Evolutionary conservation across 129 eudicot genomes (phyloP), one percentile per base, ranked within the genome.

Genomic region (Gnaphalium uliginosum): DNA sequence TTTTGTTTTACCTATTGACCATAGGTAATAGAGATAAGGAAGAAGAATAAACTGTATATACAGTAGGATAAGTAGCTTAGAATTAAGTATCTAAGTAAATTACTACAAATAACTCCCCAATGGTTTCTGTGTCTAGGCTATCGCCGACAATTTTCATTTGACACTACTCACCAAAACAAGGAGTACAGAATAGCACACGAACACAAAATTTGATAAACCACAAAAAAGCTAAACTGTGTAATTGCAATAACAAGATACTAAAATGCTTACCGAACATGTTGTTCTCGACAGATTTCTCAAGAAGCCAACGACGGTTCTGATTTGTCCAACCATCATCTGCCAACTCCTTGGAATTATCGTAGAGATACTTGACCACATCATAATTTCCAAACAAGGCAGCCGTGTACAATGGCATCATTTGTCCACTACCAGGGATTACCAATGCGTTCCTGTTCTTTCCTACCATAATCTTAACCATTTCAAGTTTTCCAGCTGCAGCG

Each of bases 251-350:
- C 8, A 0, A 27, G 27, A 57, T 33, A 19, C n/a, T 25, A 6
- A 43, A 67, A 29, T 23, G 69, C 76, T 22, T 74, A 87, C 91
- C 88, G 18, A 75, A 84, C 76, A 87, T 69, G 56, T 79, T 75
- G 41, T 9, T 68, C 59, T 79, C 70, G 43, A 76, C 78, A 22
- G 64, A 22, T 58, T 60, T 70, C 21, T 71, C 76, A 50, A 87
- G 85, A 18, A 87, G 69, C 62, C 70, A 61, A 17, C 76, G 32
- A 18, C 76, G 71, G 22, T 87, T 87, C 56, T 19, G 14, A 66
- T 10, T 0, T 4, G 62, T 78, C 85, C 82, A 85, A 17, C 81
- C 17, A 4, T 21, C 67, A 48, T 75, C 67, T 30, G 33, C 13
- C 61, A 77, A 69, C n/a, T 77, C 66, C 0, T 41, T 21, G 5